Conservation (phyloP, 2,329 filamentous ascomycete species). For the Passalora sequoiae region DNA sequence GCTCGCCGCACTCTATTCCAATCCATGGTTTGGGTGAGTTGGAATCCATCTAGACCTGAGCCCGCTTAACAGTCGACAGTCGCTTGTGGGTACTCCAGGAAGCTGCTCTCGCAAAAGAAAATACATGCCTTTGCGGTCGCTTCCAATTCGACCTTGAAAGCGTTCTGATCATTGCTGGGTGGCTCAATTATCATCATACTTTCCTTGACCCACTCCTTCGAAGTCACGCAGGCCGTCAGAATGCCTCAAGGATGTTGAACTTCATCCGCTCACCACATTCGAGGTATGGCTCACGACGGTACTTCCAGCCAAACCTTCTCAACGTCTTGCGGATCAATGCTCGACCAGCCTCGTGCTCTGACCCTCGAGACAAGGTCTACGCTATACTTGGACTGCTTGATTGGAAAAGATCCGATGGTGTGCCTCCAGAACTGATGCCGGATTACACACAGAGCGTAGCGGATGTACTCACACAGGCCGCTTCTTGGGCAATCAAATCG, state of each 20-base stretch:
- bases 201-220: not conserved
- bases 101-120: not conserved
- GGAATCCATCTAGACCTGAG: not conserved
- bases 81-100: slow-evolving; percentile 3
- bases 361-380: slow-evolving; percentile 2
- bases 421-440: not conserved
- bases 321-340: not conserved
- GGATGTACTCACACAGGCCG: not conserved
- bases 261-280: not conserved
- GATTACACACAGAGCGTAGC: not conserved
- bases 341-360: not conserved
- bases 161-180: not conserved
- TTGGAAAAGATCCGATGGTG: not conserved
- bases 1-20: not conserved
- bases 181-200: not conserved
- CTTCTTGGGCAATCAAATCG: not conserved
- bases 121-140: not conserved
- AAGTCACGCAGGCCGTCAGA: not conserved
- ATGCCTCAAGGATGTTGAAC: too few relatives aligned
- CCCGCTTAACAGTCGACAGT: not conserved
- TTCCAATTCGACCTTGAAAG: not conserved
- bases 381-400: not conserved
- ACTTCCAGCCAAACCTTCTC: too few relatives aligned
- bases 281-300: not conserved
- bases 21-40: not conserved